Conservation (phyloP, 768 basidiomycete genomes). For the Crucibulum laeve region DNA sequence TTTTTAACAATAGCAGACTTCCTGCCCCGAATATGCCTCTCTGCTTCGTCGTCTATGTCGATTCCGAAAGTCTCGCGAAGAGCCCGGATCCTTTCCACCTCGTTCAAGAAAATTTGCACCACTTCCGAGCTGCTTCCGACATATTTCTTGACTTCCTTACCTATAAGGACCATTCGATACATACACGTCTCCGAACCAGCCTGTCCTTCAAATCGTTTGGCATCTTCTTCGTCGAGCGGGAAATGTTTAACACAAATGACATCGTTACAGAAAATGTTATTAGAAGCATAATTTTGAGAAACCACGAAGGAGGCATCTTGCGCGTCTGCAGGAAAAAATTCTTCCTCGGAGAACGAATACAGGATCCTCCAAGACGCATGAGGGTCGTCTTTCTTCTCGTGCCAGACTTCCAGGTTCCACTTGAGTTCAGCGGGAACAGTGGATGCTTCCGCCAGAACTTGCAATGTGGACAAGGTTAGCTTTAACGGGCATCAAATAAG, state of each 20-base stretch:
- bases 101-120: slow-evolving; percentile 17
- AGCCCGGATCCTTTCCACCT: slow-evolving; percentile 22
- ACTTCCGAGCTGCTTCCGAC: slow-evolving; percentile 16
- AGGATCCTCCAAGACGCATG: slow-evolving; percentile 16
- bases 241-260: slow-evolving; percentile 18
- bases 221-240: slow-evolving; percentile 17
- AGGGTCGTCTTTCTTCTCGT: slow-evolving; percentile 4
- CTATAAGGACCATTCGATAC: slow-evolving; percentile 18
- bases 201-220: slow-evolving; percentile 3
- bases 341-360: slow-evolving; percentile 23
- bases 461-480: not conserved
- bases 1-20: slow-evolving; percentile 13
- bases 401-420: slow-evolving; percentile 18
- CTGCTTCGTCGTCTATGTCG: slow-evolving; percentile 16
- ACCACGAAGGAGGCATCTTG: slow-evolving; percentile 18
- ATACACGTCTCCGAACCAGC: slow-evolving; percentile 7
- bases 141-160: slow-evolving; percentile 20
- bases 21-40: slow-evolving; percentile 17
- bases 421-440: slow-evolving; percentile 7
- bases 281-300: slow-evolving; percentile 10
- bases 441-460: not conserved
- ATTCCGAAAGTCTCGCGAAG: slow-evolving; percentile 22
- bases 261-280: slow-evolving; percentile 19
- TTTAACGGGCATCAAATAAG: not conserved
- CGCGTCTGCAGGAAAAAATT: slow-evolving; percentile 18